phyloP scores from a whole-genome alignment of 2,329 filamentous ascomycete species.

The Pseudogymnoascus sp. region DNA sequence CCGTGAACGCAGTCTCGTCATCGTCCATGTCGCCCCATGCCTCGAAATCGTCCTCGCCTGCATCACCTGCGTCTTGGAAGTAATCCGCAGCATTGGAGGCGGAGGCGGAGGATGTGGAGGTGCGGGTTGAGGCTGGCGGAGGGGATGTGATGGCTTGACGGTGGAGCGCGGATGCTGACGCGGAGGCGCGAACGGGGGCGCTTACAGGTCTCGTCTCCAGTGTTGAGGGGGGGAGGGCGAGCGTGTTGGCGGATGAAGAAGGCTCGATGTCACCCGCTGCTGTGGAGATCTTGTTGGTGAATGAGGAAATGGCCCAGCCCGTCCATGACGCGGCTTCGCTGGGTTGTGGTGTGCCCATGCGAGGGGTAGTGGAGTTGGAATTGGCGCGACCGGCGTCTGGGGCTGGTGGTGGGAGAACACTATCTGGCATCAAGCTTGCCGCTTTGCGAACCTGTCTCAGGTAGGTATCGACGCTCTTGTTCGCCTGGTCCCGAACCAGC shows the following conservation, averaged over 20 bases:
- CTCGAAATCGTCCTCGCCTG: slow-evolving; percentile 52
- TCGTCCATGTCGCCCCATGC: slow-evolving; percentile 65
- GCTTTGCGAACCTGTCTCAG: slow-evolving; percentile 75
- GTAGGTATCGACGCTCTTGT: slow-evolving; percentile 82
- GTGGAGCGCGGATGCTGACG: slow-evolving; percentile 51
- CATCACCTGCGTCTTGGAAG: slow-evolving; percentile 47
- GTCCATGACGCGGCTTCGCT: slow-evolving; percentile 65
- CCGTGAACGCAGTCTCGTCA: slow-evolving; percentile 43
- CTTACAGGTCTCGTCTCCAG: slow-evolving; percentile 29
- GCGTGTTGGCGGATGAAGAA: slow-evolving; percentile 36
- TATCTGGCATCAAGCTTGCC: slow-evolving; percentile 70
- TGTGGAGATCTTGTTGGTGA: slow-evolving; percentile 84
- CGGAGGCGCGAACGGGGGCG: slow-evolving; percentile 30
- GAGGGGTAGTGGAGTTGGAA: slow-evolving; percentile 43
- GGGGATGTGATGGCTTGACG: slow-evolving; percentile 51
- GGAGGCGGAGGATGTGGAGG: slow-evolving; percentile 39
- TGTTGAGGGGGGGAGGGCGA: slow-evolving; percentile 33
- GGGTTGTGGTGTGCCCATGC: slow-evolving; percentile 71
- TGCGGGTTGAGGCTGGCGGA: slow-evolving; percentile 35
- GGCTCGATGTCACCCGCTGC: slow-evolving; percentile 78
- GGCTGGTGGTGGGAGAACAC: slow-evolving; percentile 58
- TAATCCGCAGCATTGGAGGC: slow-evolving; percentile 39
- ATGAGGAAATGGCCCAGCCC: slow-evolving; percentile 97
- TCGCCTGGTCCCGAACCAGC: slow-evolving; percentile 82
- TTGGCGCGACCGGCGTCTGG: slow-evolving; percentile 33